phyloP scores from a whole-genome alignment of 2,329 filamentous ascomycete species.

The Aspergillus fischeri region DNA sequence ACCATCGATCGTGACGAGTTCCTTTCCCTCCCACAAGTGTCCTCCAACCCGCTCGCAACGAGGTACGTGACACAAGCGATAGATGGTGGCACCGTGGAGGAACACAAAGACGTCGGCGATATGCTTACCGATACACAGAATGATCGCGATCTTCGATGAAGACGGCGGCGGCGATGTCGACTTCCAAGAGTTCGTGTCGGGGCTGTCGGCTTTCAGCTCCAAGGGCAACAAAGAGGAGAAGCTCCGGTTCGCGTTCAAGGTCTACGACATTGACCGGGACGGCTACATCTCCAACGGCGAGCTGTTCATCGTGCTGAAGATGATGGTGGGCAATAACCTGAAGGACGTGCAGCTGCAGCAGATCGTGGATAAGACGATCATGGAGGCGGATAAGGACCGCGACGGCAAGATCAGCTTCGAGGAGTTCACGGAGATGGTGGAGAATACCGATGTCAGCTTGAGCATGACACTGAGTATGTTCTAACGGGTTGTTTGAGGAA shows the following conservation, averaged over 20 bases:
- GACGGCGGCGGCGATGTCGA: slow-evolving; percentile 97
- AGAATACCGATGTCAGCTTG: slow-evolving; percentile 74
- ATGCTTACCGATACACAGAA: slow-evolving; percentile 50
- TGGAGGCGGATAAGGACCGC: slow-evolving; percentile 94
- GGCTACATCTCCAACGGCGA: slow-evolving; percentile 98
- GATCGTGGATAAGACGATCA: slow-evolving; percentile 99
- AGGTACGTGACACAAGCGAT: slow-evolving; percentile 54
- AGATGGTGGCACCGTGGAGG: background rate
- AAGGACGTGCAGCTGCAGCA: slow-evolving; percentile 98
- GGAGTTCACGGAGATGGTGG: slow-evolving; percentile 98
- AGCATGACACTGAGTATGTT: slow-evolving; percentile 63
- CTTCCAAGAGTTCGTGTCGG: slow-evolving; percentile 97
- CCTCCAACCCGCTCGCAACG: slow-evolving; percentile 93
- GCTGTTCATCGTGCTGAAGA: slow-evolving; percentile 98
- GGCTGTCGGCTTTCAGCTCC: slow-evolving; percentile 89
- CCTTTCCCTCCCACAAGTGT: slow-evolving; percentile 92
- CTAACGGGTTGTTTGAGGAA: background rate
- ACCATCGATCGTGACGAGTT: slow-evolving; percentile 99
- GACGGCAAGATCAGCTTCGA: slow-evolving; percentile 99
- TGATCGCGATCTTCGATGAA: slow-evolving; percentile 99
- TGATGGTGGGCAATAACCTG: slow-evolving; percentile 99
- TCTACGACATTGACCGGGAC: slow-evolving; percentile 98
- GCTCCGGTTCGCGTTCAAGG: slow-evolving; percentile 95
- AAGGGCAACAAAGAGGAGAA: slow-evolving; percentile 99
- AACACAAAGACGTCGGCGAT: background rate